These are phyloP conservation scores for Passiflora organensis DNA, from an alignment of 345 rosid genomes.

Conservation along the genomic window DNA sequence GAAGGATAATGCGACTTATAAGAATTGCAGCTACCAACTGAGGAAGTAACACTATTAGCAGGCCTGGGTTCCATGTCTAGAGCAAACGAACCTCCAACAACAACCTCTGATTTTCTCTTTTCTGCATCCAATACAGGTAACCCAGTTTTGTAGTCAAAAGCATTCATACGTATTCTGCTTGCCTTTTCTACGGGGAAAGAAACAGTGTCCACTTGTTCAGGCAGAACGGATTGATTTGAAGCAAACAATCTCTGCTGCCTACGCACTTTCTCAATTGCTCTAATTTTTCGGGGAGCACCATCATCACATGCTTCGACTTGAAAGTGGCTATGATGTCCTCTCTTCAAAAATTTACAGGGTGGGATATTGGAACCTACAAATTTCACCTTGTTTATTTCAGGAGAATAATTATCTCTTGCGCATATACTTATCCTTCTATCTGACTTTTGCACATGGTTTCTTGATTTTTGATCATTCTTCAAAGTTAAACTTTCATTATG, in stretches of 20 bases:
- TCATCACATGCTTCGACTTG: conserved; percentile 22
- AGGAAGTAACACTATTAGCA: conserved; percentile 37
- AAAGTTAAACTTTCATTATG: conserved; percentile 18
- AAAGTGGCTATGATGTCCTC: conserved; percentile 19
- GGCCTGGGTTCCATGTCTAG: conserved; percentile 16
- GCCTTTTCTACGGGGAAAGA: conserved; percentile 31
- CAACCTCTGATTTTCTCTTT: conserved; percentile 34
- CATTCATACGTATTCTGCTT: conserved; percentile 31
- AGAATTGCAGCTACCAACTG: conserved; percentile 22
- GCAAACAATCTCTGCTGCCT: too few relatives aligned
- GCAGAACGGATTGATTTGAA: conserved; percentile 18
- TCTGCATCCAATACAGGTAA: conserved; percentile 32
- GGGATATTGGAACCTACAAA: conserved; percentile 26
- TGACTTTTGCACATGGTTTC: conserved; percentile 22
- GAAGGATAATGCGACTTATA: conserved; percentile 16
- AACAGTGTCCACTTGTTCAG: conserved; percentile 31
- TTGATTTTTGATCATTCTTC: conserved; percentile 26
- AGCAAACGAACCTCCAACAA: conserved; percentile 21
- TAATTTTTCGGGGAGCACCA: conserved; percentile 24
- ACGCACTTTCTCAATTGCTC: conserved; percentile 30
- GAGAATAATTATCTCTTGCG: conserved; percentile 21
- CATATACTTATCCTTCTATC: conserved; percentile 17
- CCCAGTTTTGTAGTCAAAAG: conserved; percentile 26
- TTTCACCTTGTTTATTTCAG: conserved; percentile 26
- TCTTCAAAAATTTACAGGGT: conserved; percentile 36